Percentiles rank a stretch among this genome's conserved stretches.
phyloP scores from a whole-genome alignment of 768 basidiomycete species.

The Paxillus ammoniavirescens region DNA sequence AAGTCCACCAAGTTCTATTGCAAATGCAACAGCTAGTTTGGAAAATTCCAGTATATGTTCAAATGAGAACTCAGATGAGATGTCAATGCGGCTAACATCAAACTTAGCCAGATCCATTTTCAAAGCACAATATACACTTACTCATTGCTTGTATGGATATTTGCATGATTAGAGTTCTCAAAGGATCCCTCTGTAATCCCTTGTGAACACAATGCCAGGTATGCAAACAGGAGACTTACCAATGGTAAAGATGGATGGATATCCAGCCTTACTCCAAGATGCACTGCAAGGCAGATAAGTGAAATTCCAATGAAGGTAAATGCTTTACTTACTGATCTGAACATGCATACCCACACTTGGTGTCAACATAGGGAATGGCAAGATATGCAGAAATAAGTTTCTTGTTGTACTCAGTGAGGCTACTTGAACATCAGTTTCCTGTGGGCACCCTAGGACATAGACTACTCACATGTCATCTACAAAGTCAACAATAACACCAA shows the following conservation, averaged over 20 bases:
- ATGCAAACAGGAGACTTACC: conserved; percentile 27
- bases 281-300: conserved; percentile 42
- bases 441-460: conserved; percentile 22
- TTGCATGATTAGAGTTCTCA: conserved; percentile 62
- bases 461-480: conserved; percentile 57
- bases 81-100: conserved; percentile 66
- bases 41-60: conserved; percentile 87
- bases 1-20: conserved; percentile 65
- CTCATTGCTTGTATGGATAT: conserved; percentile 84
- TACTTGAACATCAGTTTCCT: conserved; percentile 30
- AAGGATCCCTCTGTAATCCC: conserved; percentile 58
- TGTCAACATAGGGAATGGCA: conserved; percentile 78
- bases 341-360: conserved; percentile 92
- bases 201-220: neutral
- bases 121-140: conserved; percentile 50
- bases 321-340: conserved; percentile 74
- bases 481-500: conserved; percentile 84
- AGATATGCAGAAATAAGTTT: conserved; percentile 72
- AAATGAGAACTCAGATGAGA: conserved; percentile 88
- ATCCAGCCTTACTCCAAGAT: conserved; percentile 85
- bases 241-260: conserved; percentile 81
- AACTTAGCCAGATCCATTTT: conserved; percentile 31
- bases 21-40: conserved; percentile 78
- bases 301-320: conserved; percentile 22
- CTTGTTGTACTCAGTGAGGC: conserved; percentile 81